A percentile compares a stretch with the other conserved stretches of the same genome.
These are phyloP conservation scores for Ophiocordyceps sinensis DNA, from an alignment of 2,329 filamentous ascomycete species.

Conservation along the genomic window DNA sequence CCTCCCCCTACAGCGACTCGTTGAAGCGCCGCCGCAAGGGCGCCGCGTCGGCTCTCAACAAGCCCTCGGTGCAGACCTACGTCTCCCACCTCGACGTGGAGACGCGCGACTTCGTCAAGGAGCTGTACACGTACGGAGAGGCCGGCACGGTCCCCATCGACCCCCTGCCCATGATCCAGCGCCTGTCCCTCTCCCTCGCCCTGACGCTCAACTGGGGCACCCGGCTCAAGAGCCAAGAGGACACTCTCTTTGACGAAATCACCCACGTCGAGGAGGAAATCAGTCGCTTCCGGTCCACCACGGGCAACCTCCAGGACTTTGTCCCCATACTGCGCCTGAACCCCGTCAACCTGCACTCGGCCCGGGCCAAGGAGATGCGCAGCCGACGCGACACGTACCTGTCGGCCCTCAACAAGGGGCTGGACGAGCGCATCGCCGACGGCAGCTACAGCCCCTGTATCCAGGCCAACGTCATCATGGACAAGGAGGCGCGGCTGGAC, in stretches of 20 bases:
- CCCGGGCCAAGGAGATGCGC: constrained; percentile 44
- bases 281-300: constrained; percentile 43
- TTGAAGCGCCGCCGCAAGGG: constrained; percentile 50
- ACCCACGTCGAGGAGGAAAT: constrained; percentile 48
- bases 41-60: constrained; percentile 50
- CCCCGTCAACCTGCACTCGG: constrained; percentile 43
- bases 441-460: constrained; percentile 50
- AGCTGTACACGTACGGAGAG: constrained; percentile 42
- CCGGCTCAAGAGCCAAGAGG: constrained; percentile 41
- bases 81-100: constrained; percentile 48
- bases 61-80: constrained; percentile 48
- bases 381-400: constrained; percentile 46
- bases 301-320: constrained; percentile 47
- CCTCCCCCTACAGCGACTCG: constrained; percentile 50
- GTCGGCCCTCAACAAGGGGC: constrained; percentile 37
- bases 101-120: constrained; percentile 46
- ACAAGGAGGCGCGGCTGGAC: constrained; percentile 47
- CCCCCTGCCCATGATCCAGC: constrained; percentile 54
- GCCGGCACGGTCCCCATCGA: constrained; percentile 40
- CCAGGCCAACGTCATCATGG: constrained; percentile 50
- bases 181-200: constrained; percentile 45
- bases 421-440: constrained; percentile 46
- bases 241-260: constrained; percentile 46
- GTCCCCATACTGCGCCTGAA: constrained; percentile 44
- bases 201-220: constrained; percentile 54